Percentiles rank a stretch among this genome's conserved stretches.
phyloP scores from a whole-genome alignment of 805 yeast genomes.

The Schwanniomyces vanrijiae region DNA sequence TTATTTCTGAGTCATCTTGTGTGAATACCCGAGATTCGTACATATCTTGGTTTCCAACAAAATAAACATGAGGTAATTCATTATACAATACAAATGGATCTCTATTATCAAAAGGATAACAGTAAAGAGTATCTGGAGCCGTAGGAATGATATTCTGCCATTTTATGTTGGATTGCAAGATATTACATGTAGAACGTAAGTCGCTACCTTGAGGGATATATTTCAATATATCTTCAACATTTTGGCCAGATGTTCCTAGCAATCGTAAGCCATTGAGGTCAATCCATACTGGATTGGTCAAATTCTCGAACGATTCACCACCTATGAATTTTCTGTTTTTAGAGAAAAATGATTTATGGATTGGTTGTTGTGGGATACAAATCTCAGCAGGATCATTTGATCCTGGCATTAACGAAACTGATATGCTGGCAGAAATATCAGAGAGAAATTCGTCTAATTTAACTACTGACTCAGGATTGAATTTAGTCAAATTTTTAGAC shows the following conservation, averaged over 20 bases:
- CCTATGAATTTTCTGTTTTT: conserved; percentile 42
- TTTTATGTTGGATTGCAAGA: conserved; percentile 62
- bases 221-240: conserved; percentile 71
- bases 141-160: conserved; percentile 94
- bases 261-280: conserved; percentile 56
- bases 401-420: conserved; percentile 85
- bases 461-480: conserved; percentile 46
- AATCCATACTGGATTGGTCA: conserved; percentile 72
- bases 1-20: conserved; percentile 30
- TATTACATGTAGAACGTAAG: conserved; percentile 35
- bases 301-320: conserved; percentile 25
- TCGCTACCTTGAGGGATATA: conserved; percentile 45
- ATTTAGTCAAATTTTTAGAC: conserved; percentile 53
- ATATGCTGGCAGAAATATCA: conserved; percentile 57
- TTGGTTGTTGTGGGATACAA: conserved; percentile 84
- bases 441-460: conserved; percentile 60
- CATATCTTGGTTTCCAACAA: conserved; percentile 78
- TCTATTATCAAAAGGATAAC: conserved; percentile 72
- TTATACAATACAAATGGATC: conserved; percentile 78
- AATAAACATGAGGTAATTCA: conserved; percentile 83
- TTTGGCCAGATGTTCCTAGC: conserved; percentile 83
- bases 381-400: conserved; percentile 79
- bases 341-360: conserved; percentile 75
- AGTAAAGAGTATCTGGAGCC: conserved; percentile 92
- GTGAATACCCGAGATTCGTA: conserved; percentile 47